These are phyloP conservation scores for Rhododendron kiyosumense DNA, from an alignment of 148 eudicot genomes.

Conservation along the genomic window DNA sequence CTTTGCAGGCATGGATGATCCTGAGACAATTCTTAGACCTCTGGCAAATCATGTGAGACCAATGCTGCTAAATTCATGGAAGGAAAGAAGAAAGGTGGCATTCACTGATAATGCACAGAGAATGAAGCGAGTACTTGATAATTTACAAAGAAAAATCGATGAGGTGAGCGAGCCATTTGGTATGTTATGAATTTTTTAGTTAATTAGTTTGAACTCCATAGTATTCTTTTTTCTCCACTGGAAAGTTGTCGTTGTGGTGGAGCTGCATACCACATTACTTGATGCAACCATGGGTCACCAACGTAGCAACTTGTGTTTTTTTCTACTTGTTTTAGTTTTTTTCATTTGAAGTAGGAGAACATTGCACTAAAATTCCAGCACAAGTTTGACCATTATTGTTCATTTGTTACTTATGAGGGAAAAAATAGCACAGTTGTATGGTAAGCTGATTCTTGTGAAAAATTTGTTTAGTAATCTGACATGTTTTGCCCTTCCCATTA, in stretches of 20 bases:
- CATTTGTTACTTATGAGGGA: background rate
- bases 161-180: slow-evolving; percentile 53
- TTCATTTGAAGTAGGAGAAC: background rate
- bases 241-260: background rate
- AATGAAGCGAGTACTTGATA: slow-evolving; percentile 61
- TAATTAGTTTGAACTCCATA: background rate
- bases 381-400: background rate
- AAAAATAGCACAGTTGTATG: background rate
- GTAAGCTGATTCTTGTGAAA: background rate
- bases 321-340: background rate
- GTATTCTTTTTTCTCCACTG: background rate
- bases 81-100: slow-evolving; percentile 66
- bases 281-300: background rate
- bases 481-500: slow-evolving; percentile 6
- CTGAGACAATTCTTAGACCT: slow-evolving; percentile 69
- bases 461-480: background rate
- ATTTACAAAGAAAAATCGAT: slow-evolving; percentile 79
- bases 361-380: background rate
- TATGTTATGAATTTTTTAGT: background rate
- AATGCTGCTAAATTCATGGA: slow-evolving; percentile 72
- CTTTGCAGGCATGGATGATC: slow-evolving; percentile 60
- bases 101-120: slow-evolving; percentile 76
- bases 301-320: background rate
- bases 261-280: background rate
- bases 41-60: slow-evolving; percentile 82